Conservation (phyloP, 2,329 filamentous ascomycete species). For the Aspergillus sojae region DNA sequence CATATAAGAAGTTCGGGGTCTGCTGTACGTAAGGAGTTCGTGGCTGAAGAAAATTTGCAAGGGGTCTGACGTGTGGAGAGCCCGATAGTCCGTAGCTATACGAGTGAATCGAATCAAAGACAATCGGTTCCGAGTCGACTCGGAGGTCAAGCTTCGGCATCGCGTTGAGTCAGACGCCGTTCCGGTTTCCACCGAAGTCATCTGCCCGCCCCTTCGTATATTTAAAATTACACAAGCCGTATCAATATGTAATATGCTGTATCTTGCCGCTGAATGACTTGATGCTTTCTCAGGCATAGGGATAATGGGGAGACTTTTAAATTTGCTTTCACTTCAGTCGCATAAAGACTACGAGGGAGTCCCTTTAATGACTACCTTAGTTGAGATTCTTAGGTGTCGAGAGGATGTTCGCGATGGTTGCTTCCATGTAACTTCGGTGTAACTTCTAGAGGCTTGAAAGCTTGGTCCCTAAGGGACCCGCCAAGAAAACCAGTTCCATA, state of each 20-base stretch:
- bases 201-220: background rate
- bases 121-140: background rate
- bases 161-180: conserved; percentile 1
- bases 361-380: background rate
- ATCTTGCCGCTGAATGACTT: background rate
- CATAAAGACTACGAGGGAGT: background rate
- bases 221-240: conserved; percentile 14
- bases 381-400: background rate
- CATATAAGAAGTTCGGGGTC: background rate
- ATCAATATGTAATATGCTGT: conserved; percentile 13
- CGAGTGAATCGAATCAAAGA: background rate
- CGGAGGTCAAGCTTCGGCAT: background rate
- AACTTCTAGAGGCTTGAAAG: conserved; percentile 4
- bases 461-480: background rate
- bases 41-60: background rate
- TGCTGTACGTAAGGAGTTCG: background rate
- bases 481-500: background rate
- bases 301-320: conserved; percentile 34
- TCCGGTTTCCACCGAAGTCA: conserved; percentile 5
- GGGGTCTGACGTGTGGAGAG: background rate
- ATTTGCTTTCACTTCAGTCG: conserved; percentile 29
- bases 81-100: background rate
- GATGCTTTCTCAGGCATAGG: background rate
- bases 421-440: conserved; percentile 11
- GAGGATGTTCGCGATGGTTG: background rate